These are phyloP conservation scores for Cyclocybe aegerita DNA, from an alignment of 768 basidiomycete species.

Conservation along the genomic window DNA sequence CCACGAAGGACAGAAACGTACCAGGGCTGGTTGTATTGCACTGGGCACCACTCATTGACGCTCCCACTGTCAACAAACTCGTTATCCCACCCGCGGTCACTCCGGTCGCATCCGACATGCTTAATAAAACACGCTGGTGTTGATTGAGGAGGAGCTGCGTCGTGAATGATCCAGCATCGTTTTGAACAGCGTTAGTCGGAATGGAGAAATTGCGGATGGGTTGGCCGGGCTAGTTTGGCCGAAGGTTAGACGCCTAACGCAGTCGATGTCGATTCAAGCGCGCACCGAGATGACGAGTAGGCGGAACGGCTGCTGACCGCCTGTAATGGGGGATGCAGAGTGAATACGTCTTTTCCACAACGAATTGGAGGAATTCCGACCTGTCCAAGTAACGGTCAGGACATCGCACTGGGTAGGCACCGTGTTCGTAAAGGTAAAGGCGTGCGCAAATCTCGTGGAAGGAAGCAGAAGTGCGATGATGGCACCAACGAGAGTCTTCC, in stretches of 20 bases:
- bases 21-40: constrained; percentile 25
- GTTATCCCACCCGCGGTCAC: constrained; percentile 23
- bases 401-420: constrained; percentile 24
- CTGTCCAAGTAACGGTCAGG: constrained; percentile 23
- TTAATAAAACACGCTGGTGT: constrained; percentile 16
- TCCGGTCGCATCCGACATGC: constrained; percentile 27
- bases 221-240: constrained; percentile 16
- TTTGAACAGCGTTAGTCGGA: constrained; percentile 17
- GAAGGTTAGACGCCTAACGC: not conserved
- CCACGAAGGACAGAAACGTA: constrained; percentile 1
- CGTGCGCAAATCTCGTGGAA: constrained; percentile 1
- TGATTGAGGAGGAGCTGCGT: constrained; percentile 12
- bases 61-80: constrained; percentile 19
- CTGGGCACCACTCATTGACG: constrained; percentile 7
- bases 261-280: not conserved
- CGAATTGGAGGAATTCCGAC: constrained; percentile 6
- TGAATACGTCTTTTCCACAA: not conserved
- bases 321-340: constrained; percentile 8
- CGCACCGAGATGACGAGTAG: constrained; percentile 24
- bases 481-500: not conserved
- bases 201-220: constrained; percentile 24
- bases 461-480: not conserved
- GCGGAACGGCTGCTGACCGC: constrained; percentile 24
- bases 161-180: constrained; percentile 17
- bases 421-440: constrained; percentile 19